A percentile compares a stretch with the other conserved stretches of the same genome.
Conservation (phyloP, 495 filamentous ascomycete genomes). For the Annulohypoxylon stygium region DNA sequence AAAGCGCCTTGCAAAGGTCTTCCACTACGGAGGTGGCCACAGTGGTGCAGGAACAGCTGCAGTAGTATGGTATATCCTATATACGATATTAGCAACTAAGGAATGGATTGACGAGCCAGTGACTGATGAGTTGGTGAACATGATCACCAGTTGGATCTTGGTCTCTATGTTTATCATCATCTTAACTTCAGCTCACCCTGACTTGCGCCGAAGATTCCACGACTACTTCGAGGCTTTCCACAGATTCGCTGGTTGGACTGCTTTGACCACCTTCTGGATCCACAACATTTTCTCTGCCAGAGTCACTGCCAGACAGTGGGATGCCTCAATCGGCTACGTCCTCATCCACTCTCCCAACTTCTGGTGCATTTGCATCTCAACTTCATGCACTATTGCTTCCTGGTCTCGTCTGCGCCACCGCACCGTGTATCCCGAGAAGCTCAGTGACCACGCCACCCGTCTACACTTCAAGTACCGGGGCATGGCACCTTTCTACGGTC, state of each 20-base stretch:
- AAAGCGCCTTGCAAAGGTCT: slow-evolving; percentile 76
- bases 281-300: slow-evolving; percentile 73
- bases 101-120: slow-evolving; percentile 56
- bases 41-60: slow-evolving; percentile 77
- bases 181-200: slow-evolving; percentile 63
- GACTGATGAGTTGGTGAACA: slow-evolving; percentile 48
- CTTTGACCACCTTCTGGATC: slow-evolving; percentile 71
- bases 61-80: slow-evolving; percentile 74
- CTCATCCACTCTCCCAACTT: slow-evolving; percentile 71
- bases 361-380: slow-evolving; percentile 75
- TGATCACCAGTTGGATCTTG: slow-evolving; percentile 60
- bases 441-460: slow-evolving; percentile 78
- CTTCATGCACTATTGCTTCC: slow-evolving; percentile 71
- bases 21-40: slow-evolving; percentile 83
- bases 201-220: slow-evolving; percentile 66
- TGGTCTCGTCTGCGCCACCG: slow-evolving; percentile 76
- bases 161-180: slow-evolving; percentile 58
- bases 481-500: slow-evolving; percentile 64
- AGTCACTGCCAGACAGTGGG: slow-evolving; percentile 65
- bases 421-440: slow-evolving; percentile 69
- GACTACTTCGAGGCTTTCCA: slow-evolving; percentile 77
- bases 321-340: slow-evolving; percentile 53
- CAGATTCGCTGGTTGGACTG: slow-evolving; percentile 74
- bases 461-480: slow-evolving; percentile 75
- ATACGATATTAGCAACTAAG: slow-evolving; percentile 61